Percentiles rank a stretch among this genome's conserved stretches.
These are phyloP conservation scores for Geotrichum carabidarum DNA, from an alignment of 1,139 yeast species.

Conservation along the genomic window DNA sequence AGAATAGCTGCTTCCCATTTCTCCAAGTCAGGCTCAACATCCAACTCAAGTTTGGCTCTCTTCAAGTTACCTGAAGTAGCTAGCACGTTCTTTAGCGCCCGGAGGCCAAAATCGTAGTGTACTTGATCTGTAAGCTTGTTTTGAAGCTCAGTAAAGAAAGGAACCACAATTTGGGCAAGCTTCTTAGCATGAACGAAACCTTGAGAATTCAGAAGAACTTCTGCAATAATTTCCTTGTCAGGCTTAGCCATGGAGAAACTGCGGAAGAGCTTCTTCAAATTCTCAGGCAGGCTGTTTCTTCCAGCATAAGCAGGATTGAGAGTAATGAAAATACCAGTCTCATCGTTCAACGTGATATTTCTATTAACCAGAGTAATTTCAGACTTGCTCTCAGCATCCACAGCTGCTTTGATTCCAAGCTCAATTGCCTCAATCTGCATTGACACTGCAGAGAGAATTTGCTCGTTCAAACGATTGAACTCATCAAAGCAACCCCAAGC, in stretches of 20 bases:
- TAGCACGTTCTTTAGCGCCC: constrained; percentile 69
- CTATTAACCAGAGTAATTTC: constrained; percentile 51
- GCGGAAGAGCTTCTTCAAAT: constrained; percentile 72
- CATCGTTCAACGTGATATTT: constrained; percentile 40
- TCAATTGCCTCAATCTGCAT: constrained; percentile 76
- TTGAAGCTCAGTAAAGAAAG: constrained; percentile 49
- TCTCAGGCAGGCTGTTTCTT: constrained; percentile 77
- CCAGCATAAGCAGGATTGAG: constrained; percentile 92
- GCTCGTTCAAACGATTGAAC: constrained; percentile 72
- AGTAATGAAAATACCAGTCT: constrained; percentile 75
- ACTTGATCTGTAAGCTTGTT: constrained; percentile 46
- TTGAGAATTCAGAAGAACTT: constrained; percentile 65
- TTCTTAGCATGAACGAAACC: constrained; percentile 54
- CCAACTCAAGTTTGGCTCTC: constrained; percentile 26
- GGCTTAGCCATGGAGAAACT: constrained; percentile 72
- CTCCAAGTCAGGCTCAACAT: constrained; percentile 30
- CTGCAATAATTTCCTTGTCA: constrained; percentile 63
- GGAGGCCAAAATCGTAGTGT: constrained; percentile 88
- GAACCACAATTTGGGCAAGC: constrained; percentile 51
- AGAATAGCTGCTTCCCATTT: constrained; percentile 44
- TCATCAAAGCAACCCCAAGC: constrained; percentile 98
- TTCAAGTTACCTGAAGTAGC: constrained; percentile 53
- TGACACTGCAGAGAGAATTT: constrained; percentile 77
- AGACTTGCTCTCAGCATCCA: constrained; percentile 14
- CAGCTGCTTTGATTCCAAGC: constrained; percentile 27